phyloP scores from a whole-genome alignment of 78 protist species.

The Mantamonas sphyraenae region DNA sequence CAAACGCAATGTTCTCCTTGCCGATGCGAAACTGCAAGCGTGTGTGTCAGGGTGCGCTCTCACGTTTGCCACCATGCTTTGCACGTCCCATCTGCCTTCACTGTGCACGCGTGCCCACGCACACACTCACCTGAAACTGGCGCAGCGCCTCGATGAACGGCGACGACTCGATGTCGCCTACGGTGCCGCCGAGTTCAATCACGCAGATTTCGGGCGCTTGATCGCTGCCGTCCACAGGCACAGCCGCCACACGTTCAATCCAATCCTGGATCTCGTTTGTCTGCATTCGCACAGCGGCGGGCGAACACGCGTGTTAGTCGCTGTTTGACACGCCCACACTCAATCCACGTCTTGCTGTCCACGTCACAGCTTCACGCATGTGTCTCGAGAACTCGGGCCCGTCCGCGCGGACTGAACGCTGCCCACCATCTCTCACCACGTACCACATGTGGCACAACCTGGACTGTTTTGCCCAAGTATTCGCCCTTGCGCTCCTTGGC shows the following conservation, averaged over 20 bases:
- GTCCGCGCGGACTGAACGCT: too few species aligned
- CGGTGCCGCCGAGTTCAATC: constrained; percentile 79
- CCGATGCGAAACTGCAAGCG: constrained; percentile 9
- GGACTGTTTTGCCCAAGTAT: constrained; percentile 97
- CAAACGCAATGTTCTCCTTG: background rate
- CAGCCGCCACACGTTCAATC: constrained; percentile 84
- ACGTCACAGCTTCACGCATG: too few species aligned
- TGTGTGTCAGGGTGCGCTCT: background rate
- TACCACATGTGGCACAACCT: constrained; percentile 54
- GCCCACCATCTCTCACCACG: too few species aligned
- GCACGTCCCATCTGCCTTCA: too few species aligned
- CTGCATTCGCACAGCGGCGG: constrained; percentile 94
- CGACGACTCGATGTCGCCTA: constrained; percentile 95
- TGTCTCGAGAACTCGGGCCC: too few species aligned
- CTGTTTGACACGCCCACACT: too few species aligned
- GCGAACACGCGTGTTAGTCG: too few species aligned
- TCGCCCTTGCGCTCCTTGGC: constrained; percentile 87
- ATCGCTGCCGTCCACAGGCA: constrained; percentile 65
- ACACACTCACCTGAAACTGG: constrained; percentile 83
- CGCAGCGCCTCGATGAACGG: constrained; percentile 96
- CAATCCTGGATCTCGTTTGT: constrained; percentile 80
- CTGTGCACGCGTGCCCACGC: too few species aligned
- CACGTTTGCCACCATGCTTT: background rate
- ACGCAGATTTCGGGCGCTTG: constrained; percentile 81
- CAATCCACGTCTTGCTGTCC: too few species aligned